Base-by-base conservation (phyloP, 331 rosid genomes). In the Saraca asoca region DNA sequence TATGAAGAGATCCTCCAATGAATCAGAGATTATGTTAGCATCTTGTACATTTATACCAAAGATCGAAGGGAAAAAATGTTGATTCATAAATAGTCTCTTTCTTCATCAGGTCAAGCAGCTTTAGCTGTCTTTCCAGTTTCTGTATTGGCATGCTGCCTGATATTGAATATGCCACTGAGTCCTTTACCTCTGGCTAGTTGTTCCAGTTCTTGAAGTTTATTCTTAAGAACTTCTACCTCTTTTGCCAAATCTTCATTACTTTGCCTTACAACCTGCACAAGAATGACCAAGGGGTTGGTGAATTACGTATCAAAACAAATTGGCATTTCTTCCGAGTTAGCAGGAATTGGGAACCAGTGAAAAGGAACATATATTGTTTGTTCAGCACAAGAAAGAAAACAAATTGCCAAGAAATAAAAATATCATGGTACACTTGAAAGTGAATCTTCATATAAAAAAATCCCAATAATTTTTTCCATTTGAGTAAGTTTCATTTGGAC, bases 181-280 rank as follows among this genome's bases (percentile, higher is more conserved):
- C 98, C 98, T 74, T 76, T 74, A 73, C 79, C 89, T 83, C 80
- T 78, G 16, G 94, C 84, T 20, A 85, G 77, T 73, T 78, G 81
- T 74, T 90, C 98, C 66, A 93, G 58, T 80, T 87, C 98, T 77
- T 76, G 85, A 63, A 89, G 69, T 78, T 76, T 87, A 9, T 64
- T 76, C 76, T 62, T 84, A 16, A 87, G 84, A 63, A 62, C 80
- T 74, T 87, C 91, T 51, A 90, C 39, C 66, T 87, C 90, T 80
- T 74, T 69, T 6, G 80, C 69, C 77, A 93, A 73, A 7, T 67
- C 79, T 15, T 88, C 97, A 45, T 77, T 90, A 66, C 77, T 78
- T 61, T 79, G 80, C 88, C 54, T 78, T 83, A 85, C 51, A 73
- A 82, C 75, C 98, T 92, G 68, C 65, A 69, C 53, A 76, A 81